Percentiles rank a stretch among this genome's conserved stretches.
These are phyloP conservation scores for Aspergillus avenaceus DNA, from an alignment of 495 filamentous ascomycete genomes.

Conservation along the genomic window DNA sequence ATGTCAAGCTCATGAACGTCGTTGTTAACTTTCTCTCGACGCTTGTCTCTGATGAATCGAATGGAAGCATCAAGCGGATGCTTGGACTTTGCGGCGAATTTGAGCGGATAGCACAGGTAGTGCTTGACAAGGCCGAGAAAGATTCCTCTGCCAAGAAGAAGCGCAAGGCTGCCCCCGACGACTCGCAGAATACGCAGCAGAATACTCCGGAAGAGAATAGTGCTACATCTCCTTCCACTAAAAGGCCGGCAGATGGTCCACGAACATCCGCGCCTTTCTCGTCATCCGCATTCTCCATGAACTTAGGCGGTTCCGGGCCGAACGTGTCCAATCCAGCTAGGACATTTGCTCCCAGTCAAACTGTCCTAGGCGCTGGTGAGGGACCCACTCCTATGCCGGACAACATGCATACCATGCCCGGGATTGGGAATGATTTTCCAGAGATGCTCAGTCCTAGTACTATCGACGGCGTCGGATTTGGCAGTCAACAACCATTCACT, in stretches of 20 bases:
- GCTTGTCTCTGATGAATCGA: conserved; percentile 71
- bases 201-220: conserved; percentile 20
- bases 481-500: conserved; percentile 37
- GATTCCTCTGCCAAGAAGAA: conserved; percentile 75
- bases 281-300: conserved; percentile 27
- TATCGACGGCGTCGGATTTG: conserved; percentile 36
- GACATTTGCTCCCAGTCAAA: conserved; percentile 25
- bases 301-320: conserved; percentile 20
- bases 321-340: conserved; percentile 24
- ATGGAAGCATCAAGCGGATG: conserved; percentile 88
- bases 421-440: conserved; percentile 34
- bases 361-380: conserved; percentile 29
- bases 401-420: conserved; percentile 29
- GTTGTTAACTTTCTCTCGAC: conserved; percentile 87
- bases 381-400: conserved; percentile 22
- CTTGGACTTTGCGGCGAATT: conserved; percentile 90
- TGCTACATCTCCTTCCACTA: conserved; percentile 18
- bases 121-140: conserved; percentile 85
- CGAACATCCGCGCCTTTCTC: conserved; percentile 30
- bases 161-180: conserved; percentile 59
- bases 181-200: conserved; percentile 18
- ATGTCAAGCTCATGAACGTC: conserved; percentile 84
- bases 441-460: conserved; percentile 40
- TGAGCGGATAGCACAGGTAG: conserved; percentile 86
- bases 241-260: conserved; percentile 22